Conservation (phyloP, 495 filamentous ascomycete genomes). For the Sordaria brevicollis region DNA sequence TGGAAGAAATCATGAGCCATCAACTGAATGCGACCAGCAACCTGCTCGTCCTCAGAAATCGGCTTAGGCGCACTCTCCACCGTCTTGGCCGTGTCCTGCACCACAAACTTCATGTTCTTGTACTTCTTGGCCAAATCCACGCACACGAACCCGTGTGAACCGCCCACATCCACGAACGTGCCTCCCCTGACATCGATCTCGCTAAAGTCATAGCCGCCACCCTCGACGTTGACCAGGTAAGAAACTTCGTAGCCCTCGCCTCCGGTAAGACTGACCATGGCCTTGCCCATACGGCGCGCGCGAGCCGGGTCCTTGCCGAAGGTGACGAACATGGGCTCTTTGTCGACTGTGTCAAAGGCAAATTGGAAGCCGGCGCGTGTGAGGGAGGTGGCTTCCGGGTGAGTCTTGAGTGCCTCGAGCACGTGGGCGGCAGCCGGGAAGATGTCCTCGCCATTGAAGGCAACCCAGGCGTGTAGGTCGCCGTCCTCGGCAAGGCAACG, state of each 20-base stretch:
- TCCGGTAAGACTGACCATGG: conserved; percentile 40
- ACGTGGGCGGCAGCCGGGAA: conserved; percentile 36
- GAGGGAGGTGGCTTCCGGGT: conserved; percentile 31
- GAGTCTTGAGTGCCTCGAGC: conserved; percentile 21
- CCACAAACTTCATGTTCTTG: conserved; percentile 39
- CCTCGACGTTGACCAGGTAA: conserved; percentile 29
- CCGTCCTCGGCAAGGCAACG: conserved; percentile 33
- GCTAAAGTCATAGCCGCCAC: conserved; percentile 32
- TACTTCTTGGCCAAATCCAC: conserved; percentile 37
- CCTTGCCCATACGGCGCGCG: conserved; percentile 39
- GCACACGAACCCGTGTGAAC: conserved; percentile 43
- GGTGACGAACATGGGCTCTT: conserved; percentile 41
- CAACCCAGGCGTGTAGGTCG: conserved; percentile 38
- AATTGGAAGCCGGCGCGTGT: conserved; percentile 38
- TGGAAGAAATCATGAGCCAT: conserved; percentile 45
- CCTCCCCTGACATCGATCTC: conserved; percentile 28
- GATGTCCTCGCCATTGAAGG: conserved; percentile 41
- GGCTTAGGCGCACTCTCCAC: conserved; percentile 33
- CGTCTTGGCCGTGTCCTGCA: conserved; percentile 45
- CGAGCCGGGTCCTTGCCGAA: conserved; percentile 35
- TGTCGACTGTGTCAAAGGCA: conserved; percentile 34
- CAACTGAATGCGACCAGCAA: conserved; percentile 34
- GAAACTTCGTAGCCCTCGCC: conserved; percentile 40
- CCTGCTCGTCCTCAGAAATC: conserved; percentile 25
- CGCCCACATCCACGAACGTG: conserved; percentile 46